phyloP scores from a whole-genome alignment of 2,329 filamentous ascomycete species.

The Emericellopsis atlantica region DNA sequence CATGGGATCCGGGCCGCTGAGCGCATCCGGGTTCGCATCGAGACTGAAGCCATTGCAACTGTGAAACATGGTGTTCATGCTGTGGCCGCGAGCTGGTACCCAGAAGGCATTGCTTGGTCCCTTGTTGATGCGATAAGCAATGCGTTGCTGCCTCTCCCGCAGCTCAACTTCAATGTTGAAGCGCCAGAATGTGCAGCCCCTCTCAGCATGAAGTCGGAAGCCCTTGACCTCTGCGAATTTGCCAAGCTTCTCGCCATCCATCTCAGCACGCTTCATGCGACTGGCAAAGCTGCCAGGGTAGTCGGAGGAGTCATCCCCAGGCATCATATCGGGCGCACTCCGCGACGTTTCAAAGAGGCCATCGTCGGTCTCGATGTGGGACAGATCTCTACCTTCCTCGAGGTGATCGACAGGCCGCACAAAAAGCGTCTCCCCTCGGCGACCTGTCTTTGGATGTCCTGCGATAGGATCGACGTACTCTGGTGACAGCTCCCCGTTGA shows the following conservation, averaged over 20 bases:
- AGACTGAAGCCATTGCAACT: slow-evolving; percentile 93
- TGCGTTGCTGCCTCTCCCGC: slow-evolving; percentile 61
- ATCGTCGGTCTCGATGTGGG: slow-evolving; percentile 63
- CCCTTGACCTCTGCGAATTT: slow-evolving; percentile 77
- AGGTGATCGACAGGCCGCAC: slow-evolving; percentile 83
- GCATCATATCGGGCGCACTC: slow-evolving; percentile 34
- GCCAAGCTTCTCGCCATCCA: slow-evolving; percentile 70
- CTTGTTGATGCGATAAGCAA: slow-evolving; percentile 91
- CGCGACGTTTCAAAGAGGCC: slow-evolving; percentile 67
- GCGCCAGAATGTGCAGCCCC: slow-evolving; percentile 89
- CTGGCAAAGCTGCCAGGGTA: slow-evolving; percentile 39
- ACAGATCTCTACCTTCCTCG: slow-evolving; percentile 66
- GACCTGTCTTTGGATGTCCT: slow-evolving; percentile 73
- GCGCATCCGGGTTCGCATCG: slow-evolving; percentile 62
- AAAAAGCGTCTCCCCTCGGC: slow-evolving; percentile 76
- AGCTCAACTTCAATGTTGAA: slow-evolving; percentile 94
- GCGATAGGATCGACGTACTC: slow-evolving; percentile 86
- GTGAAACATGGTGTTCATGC: slow-evolving; percentile 99
- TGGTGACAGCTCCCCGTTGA: slow-evolving; percentile 54
- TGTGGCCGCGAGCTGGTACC: slow-evolving; percentile 72
- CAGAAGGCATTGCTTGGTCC: slow-evolving; percentile 86
- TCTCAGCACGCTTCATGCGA: slow-evolving; percentile 35
- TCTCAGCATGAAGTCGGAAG: slow-evolving; percentile 70
- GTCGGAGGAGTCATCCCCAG: slow-evolving; percentile 29
- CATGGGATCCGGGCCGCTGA: slow-evolving; percentile 88